Conservation (phyloP, 371 early-diverging fungal species). For the Syncephalis fuscata region DNA sequence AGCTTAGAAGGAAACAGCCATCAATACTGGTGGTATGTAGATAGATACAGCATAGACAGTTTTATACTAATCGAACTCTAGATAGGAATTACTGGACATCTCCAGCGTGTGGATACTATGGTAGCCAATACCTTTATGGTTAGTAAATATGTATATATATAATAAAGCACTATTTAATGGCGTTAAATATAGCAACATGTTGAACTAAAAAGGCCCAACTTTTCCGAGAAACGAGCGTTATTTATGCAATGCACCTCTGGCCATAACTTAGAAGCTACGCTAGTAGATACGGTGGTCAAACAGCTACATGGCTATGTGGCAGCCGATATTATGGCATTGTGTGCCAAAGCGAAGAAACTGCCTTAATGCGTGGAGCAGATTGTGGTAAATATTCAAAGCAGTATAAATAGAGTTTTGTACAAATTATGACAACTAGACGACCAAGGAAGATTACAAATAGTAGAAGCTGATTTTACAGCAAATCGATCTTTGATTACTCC, state of each 20-base stretch:
- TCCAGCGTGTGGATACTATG: slow-evolving; percentile 6
- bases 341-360: slow-evolving; percentile 14
- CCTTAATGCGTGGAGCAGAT: neutral
- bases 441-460: neutral
- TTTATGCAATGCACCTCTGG: slow-evolving; percentile 11
- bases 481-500: slow-evolving; percentile 16
- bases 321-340: slow-evolving; percentile 35
- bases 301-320: slow-evolving; percentile 34
- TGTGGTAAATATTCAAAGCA: slow-evolving; percentile 1
- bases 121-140: slow-evolving; percentile 7
- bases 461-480: slow-evolving; percentile 9
- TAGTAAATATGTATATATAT: slow-evolving; percentile 2
- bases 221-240: slow-evolving; percentile 23
- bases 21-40: slow-evolving; percentile 4
- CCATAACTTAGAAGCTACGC: neutral
- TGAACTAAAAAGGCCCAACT: slow-evolving; percentile 31
- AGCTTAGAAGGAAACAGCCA: slow-evolving; percentile 3
- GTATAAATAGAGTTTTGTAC: slow-evolving; percentile 9
- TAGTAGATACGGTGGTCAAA: slow-evolving; percentile 12
- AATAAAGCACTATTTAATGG: no score
- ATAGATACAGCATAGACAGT: slow-evolving; percentile 1
- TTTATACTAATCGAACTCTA: neutral
- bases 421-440: slow-evolving; percentile 4
- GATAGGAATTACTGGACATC: slow-evolving; percentile 11
- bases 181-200: no score